Conservation (phyloP, 164 flowering plant species). For the Sedum album region DNA sequence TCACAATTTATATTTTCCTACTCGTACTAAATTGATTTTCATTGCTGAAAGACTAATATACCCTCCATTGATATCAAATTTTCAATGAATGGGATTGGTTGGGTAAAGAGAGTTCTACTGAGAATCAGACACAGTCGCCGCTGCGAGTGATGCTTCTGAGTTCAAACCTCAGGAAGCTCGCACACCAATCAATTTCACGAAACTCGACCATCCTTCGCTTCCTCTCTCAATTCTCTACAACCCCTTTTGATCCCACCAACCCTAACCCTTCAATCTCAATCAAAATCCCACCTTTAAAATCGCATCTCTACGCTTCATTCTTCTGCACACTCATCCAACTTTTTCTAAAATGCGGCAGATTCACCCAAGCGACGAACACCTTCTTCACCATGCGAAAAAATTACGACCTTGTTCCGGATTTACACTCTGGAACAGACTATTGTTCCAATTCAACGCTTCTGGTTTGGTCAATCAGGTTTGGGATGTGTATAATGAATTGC, state of each 20-base stretch:
- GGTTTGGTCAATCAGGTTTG: slow-evolving; percentile 3
- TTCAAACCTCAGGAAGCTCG: not conserved
- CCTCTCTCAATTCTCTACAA: not conserved
- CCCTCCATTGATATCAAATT: too few relatives aligned
- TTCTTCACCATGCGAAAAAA: not conserved
- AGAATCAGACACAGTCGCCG: not conserved
- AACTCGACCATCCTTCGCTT: not conserved
- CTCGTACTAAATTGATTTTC: too few relatives aligned
- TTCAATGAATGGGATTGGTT: too few relatives aligned
- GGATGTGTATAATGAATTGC: not conserved
- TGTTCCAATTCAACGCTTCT: not conserved
- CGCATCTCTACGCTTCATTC: slow-evolving; percentile 40
- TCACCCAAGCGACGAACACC: not conserved
- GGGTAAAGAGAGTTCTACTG: too few relatives aligned
- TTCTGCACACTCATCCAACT: slow-evolving; percentile 39
- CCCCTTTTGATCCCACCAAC: not conserved
- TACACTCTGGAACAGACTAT: not conserved
- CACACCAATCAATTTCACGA: not conserved
- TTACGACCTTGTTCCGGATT: slow-evolving; percentile 2
- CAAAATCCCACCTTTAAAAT: slow-evolving; percentile 23
- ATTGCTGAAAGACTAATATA: too few relatives aligned
- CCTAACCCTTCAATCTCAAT: not conserved
- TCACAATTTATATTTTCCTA: too few relatives aligned
- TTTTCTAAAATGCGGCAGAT: not conserved
- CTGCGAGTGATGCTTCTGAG: slow-evolving; percentile 2